These are phyloP conservation scores for Trametes gibbosa DNA, from an alignment of 768 basidiomycete genomes.

Conservation along the genomic window DNA sequence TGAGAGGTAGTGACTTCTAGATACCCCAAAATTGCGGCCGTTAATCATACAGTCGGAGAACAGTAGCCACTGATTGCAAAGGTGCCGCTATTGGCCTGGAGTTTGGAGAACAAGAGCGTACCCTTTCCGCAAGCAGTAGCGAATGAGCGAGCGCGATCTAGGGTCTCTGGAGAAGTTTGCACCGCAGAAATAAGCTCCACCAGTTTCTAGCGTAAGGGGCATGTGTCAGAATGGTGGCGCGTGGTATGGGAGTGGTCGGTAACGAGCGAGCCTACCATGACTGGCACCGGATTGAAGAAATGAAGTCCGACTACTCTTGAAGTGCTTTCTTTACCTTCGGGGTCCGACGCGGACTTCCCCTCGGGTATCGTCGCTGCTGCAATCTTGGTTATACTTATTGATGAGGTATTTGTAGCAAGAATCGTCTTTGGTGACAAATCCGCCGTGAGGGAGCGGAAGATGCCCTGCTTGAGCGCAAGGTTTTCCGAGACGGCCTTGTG, in stretches of 20 bases:
- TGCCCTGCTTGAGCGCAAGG: constrained; percentile 68
- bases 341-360: constrained; percentile 55
- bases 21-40: not conserved
- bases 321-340: constrained; percentile 60
- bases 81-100: no score
- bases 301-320: constrained; percentile 85
- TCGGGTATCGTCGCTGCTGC: constrained; percentile 72
- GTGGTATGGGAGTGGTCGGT: not conserved
- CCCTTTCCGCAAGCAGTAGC: constrained; percentile 91
- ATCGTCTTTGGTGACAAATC: constrained; percentile 73
- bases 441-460: constrained; percentile 70
- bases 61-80: not conserved
- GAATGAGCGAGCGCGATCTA: constrained; percentile 75
- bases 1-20: constrained; percentile 86
- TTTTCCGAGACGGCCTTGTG: constrained; percentile 84
- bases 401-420: constrained; percentile 90
- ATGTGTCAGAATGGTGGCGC: not conserved
- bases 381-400: constrained; percentile 93
- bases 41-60: not conserved
- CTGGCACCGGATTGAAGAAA: constrained; percentile 96
- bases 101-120: constrained; percentile 27
- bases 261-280: constrained; percentile 61
- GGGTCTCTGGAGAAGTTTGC: constrained; percentile 78
- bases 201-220: constrained; percentile 52
- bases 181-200: constrained; percentile 94